Base-by-base conservation (phyloP, 306 rosid species). In the Rosa chinensis region DNA sequence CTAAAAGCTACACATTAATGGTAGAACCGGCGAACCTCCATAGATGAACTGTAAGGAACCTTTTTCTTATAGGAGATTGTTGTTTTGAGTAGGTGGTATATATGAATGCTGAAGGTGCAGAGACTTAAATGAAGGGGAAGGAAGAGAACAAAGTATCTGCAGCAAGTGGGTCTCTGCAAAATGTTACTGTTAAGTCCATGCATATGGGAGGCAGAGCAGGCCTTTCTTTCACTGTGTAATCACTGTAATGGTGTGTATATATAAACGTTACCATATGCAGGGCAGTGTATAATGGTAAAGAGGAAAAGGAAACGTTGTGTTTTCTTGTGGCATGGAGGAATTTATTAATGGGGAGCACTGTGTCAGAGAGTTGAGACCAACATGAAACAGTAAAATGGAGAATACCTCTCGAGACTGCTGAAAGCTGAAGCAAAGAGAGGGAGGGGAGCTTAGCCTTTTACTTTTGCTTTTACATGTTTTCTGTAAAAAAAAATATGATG, bases 351-450 rank as follows among this genome's bases (percentile, higher is more conserved):
- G 79, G 14, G 75, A 47, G 64, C 59, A 47, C 43, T 66, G 61
- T 80, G 87, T 74, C 84, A 79, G 90, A 49, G 61, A 75, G 66
- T 67, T 74, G 72, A 18, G 82, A 73, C 74, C 49, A 62, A 58
- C 72, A 72, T 75, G 53, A 66, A 66, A 77, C 58, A 83, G 66
- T 42, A 66, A 40, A 66, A 39, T 39, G 72, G n/a, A 64, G 70
- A 56, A 83, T 79, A 64, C 72, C 80, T 64, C 87, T 89, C 87
- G 92, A 81, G 56, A 79, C 14, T 63, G 89, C 78, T 77, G 86
- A 89, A 89, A 86, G 92, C 82, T 82, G 87, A 73, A 70, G 72
- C 50, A 67, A 43, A n/a, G 13, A 43, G 72, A 16, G 70, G 39
- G 78, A 62, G 76, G 28, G 44, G 35, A 40, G 49, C 67, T 79